Evolutionary conservation across 805 yeast species (phyloP), one percentile per base, ranked within the genome.

Genomic region (Jamesozyma rosinii): DNA sequence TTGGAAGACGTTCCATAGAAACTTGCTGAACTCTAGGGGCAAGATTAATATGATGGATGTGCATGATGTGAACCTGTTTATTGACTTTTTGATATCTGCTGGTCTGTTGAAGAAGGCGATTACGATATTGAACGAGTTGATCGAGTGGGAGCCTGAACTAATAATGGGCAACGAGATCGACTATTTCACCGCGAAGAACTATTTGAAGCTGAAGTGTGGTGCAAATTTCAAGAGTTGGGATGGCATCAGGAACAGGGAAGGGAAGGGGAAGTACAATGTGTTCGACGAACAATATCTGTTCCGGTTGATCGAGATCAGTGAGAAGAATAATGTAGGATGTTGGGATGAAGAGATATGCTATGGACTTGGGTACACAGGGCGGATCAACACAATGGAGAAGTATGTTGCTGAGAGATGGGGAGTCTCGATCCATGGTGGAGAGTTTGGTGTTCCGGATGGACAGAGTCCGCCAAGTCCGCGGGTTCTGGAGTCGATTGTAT

Each of bases 191-290:
- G 44, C 56, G 10, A 36, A 44, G 1, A 51, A 54, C 31, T 53
- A 51, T 40, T 43, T 58, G 33, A 49, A 53, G 33, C 38, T 59
- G 36, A 40, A 54, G n/a, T 57, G 63, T 45, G 64, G 64, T 27
- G 55, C 60, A 4, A 38, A 51, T 37, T 44, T 50, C 17, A 44
- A 43, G 17, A 47, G 44, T 35, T 58, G 62, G 61, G 31, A 24
- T 24, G 20, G 21, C 4, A 24, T 31, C 14, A 19, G 20, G 15
- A 30, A 19, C 21, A 22, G 61, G 58, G 35, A 20, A 20, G 15
- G 22, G 4, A 29, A 35, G 10, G 27, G 31, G 10, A 35, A 27
- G n/a, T 43, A 51, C 43, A 37, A 43, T 37, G 38, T 42, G 11
- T 37, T 49, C 35, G 53, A 51, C 39, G 40, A 44, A 5, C 40